phyloP scores from a whole-genome alignment of 495 filamentous ascomycete species.

The Penicillium angulare region DNA sequence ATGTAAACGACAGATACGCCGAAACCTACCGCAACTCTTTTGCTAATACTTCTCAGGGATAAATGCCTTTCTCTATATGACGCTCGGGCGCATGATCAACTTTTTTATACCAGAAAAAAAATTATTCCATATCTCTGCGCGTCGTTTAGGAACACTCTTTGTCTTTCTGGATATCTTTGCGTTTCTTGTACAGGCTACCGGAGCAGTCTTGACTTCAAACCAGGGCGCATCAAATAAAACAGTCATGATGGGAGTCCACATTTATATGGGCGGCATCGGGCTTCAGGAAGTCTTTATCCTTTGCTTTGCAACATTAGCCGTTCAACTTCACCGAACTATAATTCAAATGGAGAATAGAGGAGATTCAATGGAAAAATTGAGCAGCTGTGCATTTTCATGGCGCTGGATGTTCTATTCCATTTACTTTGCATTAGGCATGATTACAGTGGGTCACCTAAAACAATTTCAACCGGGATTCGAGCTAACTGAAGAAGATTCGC shows the following conservation, averaged over 20 bases:
- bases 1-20: conserved; percentile 10
- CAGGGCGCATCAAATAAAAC: conserved; percentile 10
- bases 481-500: conserved; percentile 12
- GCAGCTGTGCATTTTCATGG: conserved; percentile 28
- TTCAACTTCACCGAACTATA: conserved; percentile 46
- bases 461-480: not conserved
- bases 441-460: conserved; percentile 43
- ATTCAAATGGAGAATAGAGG: conserved; percentile 41
- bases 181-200: conserved; percentile 61
- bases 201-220: conserved; percentile 34
- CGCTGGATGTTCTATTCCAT: conserved; percentile 45
- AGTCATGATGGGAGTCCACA: conserved; percentile 48
- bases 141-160: conserved; percentile 45
- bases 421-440: conserved; percentile 50
- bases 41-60: conserved; percentile 22
- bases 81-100: conserved; percentile 59
- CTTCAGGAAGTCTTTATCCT: conserved; percentile 60
- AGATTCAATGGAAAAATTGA: conserved; percentile 19
- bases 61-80: conserved; percentile 71
- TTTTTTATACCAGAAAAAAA: conserved; percentile 40
- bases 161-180: conserved; percentile 61
- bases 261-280: conserved; percentile 54
- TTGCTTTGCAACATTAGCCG: conserved; percentile 45
- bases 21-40: not conserved
- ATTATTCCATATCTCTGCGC: conserved; percentile 45